Base-by-base conservation (phyloP, 768 basidiomycete species). In the Phanerochaete carnosa region DNA sequence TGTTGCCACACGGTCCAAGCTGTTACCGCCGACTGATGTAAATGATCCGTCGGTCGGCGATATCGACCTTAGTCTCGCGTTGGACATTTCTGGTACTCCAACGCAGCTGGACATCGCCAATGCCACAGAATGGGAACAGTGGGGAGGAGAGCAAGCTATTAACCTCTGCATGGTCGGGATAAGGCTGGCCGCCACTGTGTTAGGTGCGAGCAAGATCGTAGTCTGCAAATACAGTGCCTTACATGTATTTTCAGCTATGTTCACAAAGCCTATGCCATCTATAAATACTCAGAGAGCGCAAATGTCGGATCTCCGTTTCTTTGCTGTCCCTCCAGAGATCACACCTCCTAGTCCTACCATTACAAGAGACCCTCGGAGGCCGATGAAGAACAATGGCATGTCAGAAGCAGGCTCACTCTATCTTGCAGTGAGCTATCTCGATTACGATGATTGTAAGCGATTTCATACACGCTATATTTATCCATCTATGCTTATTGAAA, bases 141-240 rank as follows among this genome's bases (percentile, higher is more conserved):
- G 82, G 73, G 81, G 84, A 4, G 87, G 89, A 68, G 86, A 89
- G 55, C 73, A 75, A 7, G 77, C 70, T 2, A 82, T 91, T 61
- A 82, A 87, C 35, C 62, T 90, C n/a, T 83, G 77, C 56, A 85
- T 88, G 71, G 77, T 88, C 11, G 77, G 77, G 29, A 67, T 89
- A 16, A 71, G 74, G 33, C 26, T 29, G 58, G 77, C 79, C 33
- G 33, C 61, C 33, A 22, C 8, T 22, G 22, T 15, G 39, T n/a
- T 58, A 4, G 12, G 57, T 32, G 26, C 29, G 8, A n/a, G 12
- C 3, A 11, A 26, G n/a, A n/a, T n/a, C 12, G 16, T 19, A 49
- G 22, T n/a, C 9, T 22, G 12, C n/a, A 37, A 30, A 11, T 15
- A n/a, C 23, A 35, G 22, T 54, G 50, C 33, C 54, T 45, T 0